Evolutionary conservation across 352 stramenopile species (phyloP).

Genomic region (Globisporangium lucens): DNA sequence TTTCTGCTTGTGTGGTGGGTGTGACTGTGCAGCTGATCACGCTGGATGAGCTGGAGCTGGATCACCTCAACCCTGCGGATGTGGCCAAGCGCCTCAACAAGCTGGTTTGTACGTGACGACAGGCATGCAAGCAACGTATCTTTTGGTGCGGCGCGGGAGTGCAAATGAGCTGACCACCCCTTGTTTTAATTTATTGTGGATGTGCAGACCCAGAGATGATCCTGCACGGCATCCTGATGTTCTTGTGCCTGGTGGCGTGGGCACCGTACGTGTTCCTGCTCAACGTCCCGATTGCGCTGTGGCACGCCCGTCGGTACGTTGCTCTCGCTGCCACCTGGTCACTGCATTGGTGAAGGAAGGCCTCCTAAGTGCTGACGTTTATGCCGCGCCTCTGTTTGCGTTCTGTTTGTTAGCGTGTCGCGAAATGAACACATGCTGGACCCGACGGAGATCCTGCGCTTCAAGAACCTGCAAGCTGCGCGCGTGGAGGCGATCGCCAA

Average conservation of each 20-base stretch:
- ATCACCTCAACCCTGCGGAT: slow-evolving; percentile 85
- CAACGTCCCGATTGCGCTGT: slow-evolving; percentile 75
- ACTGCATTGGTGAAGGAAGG: neutral
- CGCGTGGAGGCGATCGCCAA: slow-evolving; percentile 79
- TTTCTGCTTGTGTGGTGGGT: slow-evolving; percentile 4
- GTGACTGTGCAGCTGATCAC: slow-evolving; percentile 58
- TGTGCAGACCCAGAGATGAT: slow-evolving; percentile 74
- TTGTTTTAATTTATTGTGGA: slow-evolving; percentile 6
- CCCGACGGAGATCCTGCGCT: slow-evolving; percentile 84
- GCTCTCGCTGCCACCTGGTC: neutral
- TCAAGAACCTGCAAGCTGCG: slow-evolving; percentile 80
- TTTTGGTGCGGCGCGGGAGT: neutral
- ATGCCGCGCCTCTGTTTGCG: too few species aligned
- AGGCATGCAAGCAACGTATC: neutral
- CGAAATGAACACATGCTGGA: slow-evolving; percentile 82
- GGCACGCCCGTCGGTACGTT: slow-evolving; percentile 63
- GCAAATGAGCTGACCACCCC: neutral
- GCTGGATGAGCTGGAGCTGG: slow-evolving; percentile 81
- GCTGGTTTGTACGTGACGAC: slow-evolving; percentile 60
- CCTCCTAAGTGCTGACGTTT: neutral
- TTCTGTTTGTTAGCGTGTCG: slow-evolving; percentile 39
- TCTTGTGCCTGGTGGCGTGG: slow-evolving; percentile 72
- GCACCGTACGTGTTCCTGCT: slow-evolving; percentile 76
- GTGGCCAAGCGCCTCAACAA: slow-evolving; percentile 83
- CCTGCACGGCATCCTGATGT: slow-evolving; percentile 69